Evolutionary conservation across 768 basidiomycete genomes (phyloP), one percentile per base, ranked within the genome.

Genomic region (Leccinum pellstonianum): DNA sequence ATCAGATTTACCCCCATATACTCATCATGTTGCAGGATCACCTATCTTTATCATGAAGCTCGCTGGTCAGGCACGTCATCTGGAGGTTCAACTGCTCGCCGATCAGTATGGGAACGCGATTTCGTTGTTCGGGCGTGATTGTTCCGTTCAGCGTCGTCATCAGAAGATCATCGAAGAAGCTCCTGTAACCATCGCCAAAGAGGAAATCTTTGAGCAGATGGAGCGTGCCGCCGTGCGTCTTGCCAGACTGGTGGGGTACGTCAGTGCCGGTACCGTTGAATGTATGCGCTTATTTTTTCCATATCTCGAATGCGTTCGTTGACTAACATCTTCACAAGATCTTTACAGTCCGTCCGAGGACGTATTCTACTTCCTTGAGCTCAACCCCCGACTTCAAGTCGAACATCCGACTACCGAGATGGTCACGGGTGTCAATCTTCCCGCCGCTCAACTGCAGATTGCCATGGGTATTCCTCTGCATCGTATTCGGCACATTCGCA

Each of bases 31-130:
- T 38, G 17, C 63, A 86, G 97, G 97, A 47, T 98, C 97, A 1
- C 97, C 97, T 54, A 95, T 99, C 66, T 99, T 99, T 77, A 91
- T 99, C 78, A 99, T 99, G 97, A 98, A 98, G 80, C 89, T 99
- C 58, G 97, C 97, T 37, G 95, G 96, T 11, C 90, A 93, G 66
- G 97, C 97, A 49, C 91, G 97, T 63, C 97, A 99, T 77, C 79
- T 99, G 68, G 97, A 99, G 76, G 97, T 98, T 29, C 97, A 99
- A 75, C 85, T 99, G 38, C 86, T 99, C 38, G 97, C 97, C 52
- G 97, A 99, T 77, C 97, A 99, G 75, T 99, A 99, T 73, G 97
- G 97, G 58, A 95, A 97, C 74, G 97, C 97, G 29, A 98, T 99
- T 68, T 98, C 97, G 47, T 82, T 99, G 57, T 99, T 99, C 70